Conservation (phyloP, 257 asterid species). For the Solanum bulbocastanum region DNA sequence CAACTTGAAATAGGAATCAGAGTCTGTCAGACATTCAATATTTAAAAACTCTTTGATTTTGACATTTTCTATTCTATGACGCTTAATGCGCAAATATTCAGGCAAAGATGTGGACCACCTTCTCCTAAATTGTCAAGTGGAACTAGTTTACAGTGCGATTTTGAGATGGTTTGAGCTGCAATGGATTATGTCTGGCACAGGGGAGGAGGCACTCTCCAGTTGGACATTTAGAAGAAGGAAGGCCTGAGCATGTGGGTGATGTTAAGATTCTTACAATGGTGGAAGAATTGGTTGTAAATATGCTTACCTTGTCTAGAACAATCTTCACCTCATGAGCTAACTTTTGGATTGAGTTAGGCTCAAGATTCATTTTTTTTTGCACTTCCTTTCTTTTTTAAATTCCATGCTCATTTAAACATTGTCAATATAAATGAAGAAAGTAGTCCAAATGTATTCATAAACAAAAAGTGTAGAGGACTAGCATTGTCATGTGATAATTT, state of each 20-base stretch:
- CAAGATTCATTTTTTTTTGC: neutral
- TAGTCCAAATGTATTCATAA: neutral
- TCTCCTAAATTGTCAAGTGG: neutral
- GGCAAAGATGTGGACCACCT: neutral
- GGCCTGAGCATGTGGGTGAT: neutral
- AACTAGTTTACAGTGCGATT: neutral
- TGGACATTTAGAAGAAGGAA: neutral
- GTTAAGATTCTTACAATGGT: neutral
- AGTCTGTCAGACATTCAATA: neutral
- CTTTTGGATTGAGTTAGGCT: neutral
- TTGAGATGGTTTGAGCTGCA: neutral
- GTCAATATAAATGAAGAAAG: neutral
- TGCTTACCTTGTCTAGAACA: neutral
- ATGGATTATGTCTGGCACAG: neutral
- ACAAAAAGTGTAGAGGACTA: neutral
- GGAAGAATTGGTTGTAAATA: neutral
- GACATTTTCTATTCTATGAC: neutral
- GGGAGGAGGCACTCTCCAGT: neutral
- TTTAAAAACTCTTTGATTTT: neutral
- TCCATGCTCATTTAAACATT: neutral
- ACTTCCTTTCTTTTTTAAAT: neutral
- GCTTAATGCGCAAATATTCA: neutral
- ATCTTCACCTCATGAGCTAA: neutral
- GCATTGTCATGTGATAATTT: neutral
- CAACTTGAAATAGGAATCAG: neutral